Percentiles rank a stretch among this genome's conserved stretches.
Evolutionary conservation across 192 early-diverging fungal species (phyloP).

Genomic region (Coemansia sp.): DNA sequence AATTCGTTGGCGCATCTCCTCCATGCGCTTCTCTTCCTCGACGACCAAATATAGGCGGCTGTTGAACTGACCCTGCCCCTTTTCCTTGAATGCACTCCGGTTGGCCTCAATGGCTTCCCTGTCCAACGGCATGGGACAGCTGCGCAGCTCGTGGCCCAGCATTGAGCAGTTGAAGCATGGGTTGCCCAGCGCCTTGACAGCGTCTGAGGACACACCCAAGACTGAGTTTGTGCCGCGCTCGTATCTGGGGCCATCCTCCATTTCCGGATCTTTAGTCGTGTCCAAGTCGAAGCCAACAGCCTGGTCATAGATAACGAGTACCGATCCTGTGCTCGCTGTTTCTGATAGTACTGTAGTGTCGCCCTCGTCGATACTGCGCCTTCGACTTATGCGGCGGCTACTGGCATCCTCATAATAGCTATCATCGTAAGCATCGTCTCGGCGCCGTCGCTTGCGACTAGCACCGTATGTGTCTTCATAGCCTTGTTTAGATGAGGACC

Average conservation of each 20-base stretch:
- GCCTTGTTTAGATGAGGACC: background rate
- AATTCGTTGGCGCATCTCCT: conserved; percentile 33
- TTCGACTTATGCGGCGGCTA: background rate
- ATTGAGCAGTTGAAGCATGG: conserved; percentile 53
- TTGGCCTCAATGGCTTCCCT: conserved; percentile 33
- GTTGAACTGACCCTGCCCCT: conserved; percentile 23
- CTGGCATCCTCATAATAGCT: background rate
- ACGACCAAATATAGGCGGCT: conserved; percentile 35
- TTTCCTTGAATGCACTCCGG: conserved; percentile 31
- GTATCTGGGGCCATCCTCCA: conserved; percentile 18
- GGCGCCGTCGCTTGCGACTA: conserved; percentile 45
- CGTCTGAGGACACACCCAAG: conserved; percentile 25
- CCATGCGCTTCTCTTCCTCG: conserved; percentile 37
- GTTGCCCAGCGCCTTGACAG: conserved; percentile 34
- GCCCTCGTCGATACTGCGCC: background rate
- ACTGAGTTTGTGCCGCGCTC: conserved; percentile 29
- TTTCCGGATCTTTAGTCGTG: conserved; percentile 13
- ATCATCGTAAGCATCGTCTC: conserved; percentile 8
- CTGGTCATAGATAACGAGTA: conserved; percentile 25
- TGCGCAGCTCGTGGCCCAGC: conserved; percentile 40
- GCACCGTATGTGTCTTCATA: background rate
- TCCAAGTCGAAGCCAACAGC: conserved; percentile 42
- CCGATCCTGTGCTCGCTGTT: background rate
- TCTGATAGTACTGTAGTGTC: background rate
- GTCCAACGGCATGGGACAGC: conserved; percentile 42